Evolutionary conservation across 805 yeast genomes (phyloP).

Genomic region (Candida krabiensis): DNA sequence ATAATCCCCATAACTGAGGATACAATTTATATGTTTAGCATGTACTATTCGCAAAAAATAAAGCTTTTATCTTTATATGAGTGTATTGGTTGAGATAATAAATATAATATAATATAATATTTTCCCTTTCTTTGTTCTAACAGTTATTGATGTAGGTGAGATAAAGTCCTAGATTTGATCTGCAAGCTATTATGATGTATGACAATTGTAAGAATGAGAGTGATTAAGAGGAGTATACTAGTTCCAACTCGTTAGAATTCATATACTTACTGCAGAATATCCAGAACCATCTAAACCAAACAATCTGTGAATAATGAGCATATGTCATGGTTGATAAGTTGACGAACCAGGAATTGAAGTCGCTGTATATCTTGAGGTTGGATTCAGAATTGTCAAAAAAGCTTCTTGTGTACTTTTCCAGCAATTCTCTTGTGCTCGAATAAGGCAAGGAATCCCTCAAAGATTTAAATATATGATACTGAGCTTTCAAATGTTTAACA

Average conservation of each 20-base stretch:
- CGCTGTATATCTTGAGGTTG: conserved; percentile 40
- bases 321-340: conserved; percentile 70
- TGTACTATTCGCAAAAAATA: too few relatives aligned
- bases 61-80: too few relatives aligned
- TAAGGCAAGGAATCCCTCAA: background rate
- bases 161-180: too few relatives aligned
- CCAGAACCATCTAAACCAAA: conserved; percentile 95
- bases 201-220: too few relatives aligned
- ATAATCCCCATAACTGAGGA: too few relatives aligned
- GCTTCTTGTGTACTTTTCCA: background rate
- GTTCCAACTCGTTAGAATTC: conserved; percentile 66
- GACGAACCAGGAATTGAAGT: conserved; percentile 40
- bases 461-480: background rate
- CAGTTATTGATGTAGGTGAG: too few relatives aligned
- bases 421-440: background rate
- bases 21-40: too few relatives aligned
- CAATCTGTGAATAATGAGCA: conserved; percentile 89
- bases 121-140: too few relatives aligned
- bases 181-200: too few relatives aligned
- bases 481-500: conserved; percentile 26
- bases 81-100: too few relatives aligned
- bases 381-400: conserved; percentile 5
- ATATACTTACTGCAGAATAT: conserved; percentile 72
- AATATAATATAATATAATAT: too few relatives aligned
- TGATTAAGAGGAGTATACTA: conserved; percentile 11